These are phyloP conservation scores for Diaporthe eres DNA, from an alignment of 2,329 filamentous ascomycete species.

Conservation along the genomic window DNA sequence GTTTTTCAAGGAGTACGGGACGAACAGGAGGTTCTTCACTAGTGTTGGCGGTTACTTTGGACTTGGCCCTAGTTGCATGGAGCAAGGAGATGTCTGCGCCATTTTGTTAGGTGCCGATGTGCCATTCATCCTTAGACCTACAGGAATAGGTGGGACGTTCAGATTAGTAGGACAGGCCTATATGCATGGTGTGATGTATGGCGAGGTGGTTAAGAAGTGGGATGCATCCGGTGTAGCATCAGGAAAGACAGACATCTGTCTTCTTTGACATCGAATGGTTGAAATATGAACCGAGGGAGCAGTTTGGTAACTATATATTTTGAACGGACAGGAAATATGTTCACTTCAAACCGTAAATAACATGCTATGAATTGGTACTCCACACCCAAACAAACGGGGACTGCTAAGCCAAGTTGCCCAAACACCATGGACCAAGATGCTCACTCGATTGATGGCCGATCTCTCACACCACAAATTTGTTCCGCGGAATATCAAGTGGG, in stretches of 20 bases:
- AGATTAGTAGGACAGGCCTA: not conserved
- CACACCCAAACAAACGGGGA: too few species aligned
- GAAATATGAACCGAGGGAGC: not conserved
- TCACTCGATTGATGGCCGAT: too few species aligned
- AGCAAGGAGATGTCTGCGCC: not conserved
- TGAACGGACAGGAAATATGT: too few species aligned
- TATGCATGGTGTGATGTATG: not conserved
- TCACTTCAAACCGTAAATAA: too few species aligned
- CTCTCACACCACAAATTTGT: too few species aligned
- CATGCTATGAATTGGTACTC: too few species aligned
- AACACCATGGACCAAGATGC: too few species aligned
- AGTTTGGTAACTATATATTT: too few species aligned
- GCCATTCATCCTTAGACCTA: not conserved
- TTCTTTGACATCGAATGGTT: not conserved
- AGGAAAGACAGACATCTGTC: not conserved
- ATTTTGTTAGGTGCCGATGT: not conserved
- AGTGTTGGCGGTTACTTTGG: not conserved
- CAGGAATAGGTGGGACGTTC: not conserved
- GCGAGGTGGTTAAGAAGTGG: not conserved
- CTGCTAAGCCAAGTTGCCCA: too few species aligned
- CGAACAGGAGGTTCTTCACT: slow-evolving; percentile 1
- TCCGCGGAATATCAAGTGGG: too few species aligned
- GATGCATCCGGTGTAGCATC: not conserved
- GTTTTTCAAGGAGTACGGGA: not conserved
- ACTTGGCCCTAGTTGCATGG: not conserved